Evolutionary conservation across 139 green algal genomes (phyloP), one percentile per base, ranked within the genome.

Genomic region (Dunaliella primolecta): DNA sequence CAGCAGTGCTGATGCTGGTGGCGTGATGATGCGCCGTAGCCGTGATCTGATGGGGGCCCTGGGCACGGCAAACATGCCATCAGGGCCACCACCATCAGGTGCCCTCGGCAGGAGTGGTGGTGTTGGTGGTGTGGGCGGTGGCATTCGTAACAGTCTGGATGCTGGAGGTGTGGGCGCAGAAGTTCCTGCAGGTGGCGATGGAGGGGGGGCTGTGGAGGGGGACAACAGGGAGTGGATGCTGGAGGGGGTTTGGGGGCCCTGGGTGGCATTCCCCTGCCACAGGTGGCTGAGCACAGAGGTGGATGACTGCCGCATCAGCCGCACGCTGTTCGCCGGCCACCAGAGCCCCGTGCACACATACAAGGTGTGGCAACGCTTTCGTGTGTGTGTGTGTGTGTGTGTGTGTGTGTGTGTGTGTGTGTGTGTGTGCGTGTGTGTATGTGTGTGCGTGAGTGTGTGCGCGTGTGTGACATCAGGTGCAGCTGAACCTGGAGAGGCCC

Each of bases 211-310:
- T 7, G 46, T 64, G 46, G 46, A 64, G 7, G 46, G 46, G 46
- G 46, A 64, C 46, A 64, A 15, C 15, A 15, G 46, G 46, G 46
- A 64, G 7, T 64, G 46, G 46, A 64, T 64, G 46, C 46, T 64
- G 46, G 46, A 77, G 11, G 71, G 71, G 30, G 75, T 25, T 23
- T 84, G 80, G 80, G 38, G 80, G 2, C 2, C 64, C 20, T 94
- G 91, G 91, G 83, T 85, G 3, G 46, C 89, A 25, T 94, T 93
- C 81, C 89, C 90, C 46, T 94, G 91, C 82, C 46, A 84, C 29
- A 90, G 89, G 46, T 96, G 93, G 93, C 91, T 96, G 76, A 89
- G 87, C n/a, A 91, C 84, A 7, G 34, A 91, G 33, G 78, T 87
- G 64, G 93, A 93, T 29, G 93, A 96, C 72, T 89, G 90, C n/a